These are phyloP conservation scores for Didymella pomorum DNA, from an alignment of 2,329 filamentous ascomycete species.

Conservation along the genomic window DNA sequence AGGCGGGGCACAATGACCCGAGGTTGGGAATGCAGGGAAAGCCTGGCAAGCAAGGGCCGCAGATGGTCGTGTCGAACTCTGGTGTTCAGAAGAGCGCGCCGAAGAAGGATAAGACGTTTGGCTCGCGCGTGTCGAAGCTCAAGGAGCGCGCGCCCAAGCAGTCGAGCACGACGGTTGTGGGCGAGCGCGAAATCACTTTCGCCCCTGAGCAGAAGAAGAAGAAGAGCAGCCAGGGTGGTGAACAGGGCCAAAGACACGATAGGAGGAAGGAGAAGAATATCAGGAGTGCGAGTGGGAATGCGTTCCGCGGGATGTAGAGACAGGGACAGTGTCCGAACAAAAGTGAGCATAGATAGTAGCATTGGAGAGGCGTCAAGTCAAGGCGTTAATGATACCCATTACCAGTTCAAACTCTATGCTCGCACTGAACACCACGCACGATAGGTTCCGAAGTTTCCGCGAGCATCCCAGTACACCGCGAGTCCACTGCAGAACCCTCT, in stretches of 20 bases:
- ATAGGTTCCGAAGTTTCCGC: too few species aligned
- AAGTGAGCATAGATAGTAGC: not conserved
- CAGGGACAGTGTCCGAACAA: not conserved
- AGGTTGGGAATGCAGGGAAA: slow-evolving; percentile 26
- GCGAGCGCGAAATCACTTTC: slow-evolving; percentile 74
- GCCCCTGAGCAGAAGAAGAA: slow-evolving; percentile 64
- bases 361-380: not conserved
- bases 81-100: slow-evolving; percentile 48
- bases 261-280: slow-evolving; percentile 61
- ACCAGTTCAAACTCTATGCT: not conserved
- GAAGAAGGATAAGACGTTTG: slow-evolving; percentile 64
- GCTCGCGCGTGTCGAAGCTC: slow-evolving; percentile 58
- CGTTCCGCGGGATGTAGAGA: slow-evolving; percentile 70
- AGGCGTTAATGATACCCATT: slow-evolving; percentile 8
- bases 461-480: too few species aligned
- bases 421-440: too few species aligned
- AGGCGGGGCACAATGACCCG: slow-evolving; percentile 59
- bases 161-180: slow-evolving; percentile 51
- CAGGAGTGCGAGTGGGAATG: slow-evolving; percentile 78
- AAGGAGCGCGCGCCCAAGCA: slow-evolving; percentile 36
- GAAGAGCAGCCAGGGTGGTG: slow-evolving; percentile 35
- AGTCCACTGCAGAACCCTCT: too few species aligned
- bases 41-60: slow-evolving; percentile 23
- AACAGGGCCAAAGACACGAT: slow-evolving; percentile 40
- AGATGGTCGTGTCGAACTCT: slow-evolving; percentile 66